Base-by-base conservation (phyloP, 2,329 filamentous ascomycete genomes). In the Hypoxylon sp. region DNA sequence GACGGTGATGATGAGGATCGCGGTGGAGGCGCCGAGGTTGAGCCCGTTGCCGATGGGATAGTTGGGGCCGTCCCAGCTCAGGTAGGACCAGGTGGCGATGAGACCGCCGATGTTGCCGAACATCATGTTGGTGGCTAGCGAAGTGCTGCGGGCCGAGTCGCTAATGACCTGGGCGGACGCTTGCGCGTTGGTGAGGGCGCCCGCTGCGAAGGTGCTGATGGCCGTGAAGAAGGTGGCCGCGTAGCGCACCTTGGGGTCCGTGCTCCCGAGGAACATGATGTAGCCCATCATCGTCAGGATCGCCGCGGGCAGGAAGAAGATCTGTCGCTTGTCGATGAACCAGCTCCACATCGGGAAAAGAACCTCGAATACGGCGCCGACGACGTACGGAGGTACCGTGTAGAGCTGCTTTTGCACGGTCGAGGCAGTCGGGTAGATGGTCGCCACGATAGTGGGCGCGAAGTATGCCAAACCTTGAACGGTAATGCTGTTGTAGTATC, bases 381-480 rank as follows among this genome's bases (percentile, higher is more conserved):
- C 83, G 0, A 87, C 73, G 66, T 91, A 91, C 0, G 88, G 88
- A 0, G 88, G 89, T 0, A 90, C 88, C 0, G 88, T 90, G 61
- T 83, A 83, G 0, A 91, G 81, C 72, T 91, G 89, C 69, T 90
- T 85, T 1, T 80, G 81, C 11, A 91, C 77, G 1, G 85, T 80
- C 11, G 76, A 78, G 51, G 77, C 75, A 1, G 80, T 67, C 0
- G 85, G 84, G 66, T 90, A 91, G 64, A 91, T 90, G 4, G 83
- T 88, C 38, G 75, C 74, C 37, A 91, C 86, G 60, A 92, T 90
- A 0, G 88, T 91, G 0, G 88, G 88, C 0, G 81, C 76, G 72
- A 90, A 90, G 77, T 90, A 89, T 1, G 85, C 85, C 3, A 91
- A 77, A 3, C 88, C 87, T 68, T 90, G 86, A 2, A 90, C 87